Conservation (phyloP, 768 basidiomycete species). For the Daedaleopsis nitida region DNA sequence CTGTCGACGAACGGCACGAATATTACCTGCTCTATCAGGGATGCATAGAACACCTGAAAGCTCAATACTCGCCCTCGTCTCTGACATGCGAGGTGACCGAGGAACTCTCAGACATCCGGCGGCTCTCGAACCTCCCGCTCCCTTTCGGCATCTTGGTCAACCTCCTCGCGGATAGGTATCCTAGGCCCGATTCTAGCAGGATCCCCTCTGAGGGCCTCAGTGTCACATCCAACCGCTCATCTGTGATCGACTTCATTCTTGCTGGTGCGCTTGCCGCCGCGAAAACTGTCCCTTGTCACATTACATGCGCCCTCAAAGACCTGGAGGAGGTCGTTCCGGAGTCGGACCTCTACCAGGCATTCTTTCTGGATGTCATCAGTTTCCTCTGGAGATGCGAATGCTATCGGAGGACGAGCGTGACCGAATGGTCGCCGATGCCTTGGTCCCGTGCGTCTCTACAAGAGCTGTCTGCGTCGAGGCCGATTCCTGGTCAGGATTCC, state of each 20-base stretch:
- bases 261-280: neutral
- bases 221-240: neutral
- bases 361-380: neutral
- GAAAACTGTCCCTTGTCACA: neutral
- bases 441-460: neutral
- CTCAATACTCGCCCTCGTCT: neutral
- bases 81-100: neutral
- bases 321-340: neutral
- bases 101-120: neutral
- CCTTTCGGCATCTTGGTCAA: neutral
- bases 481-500: neutral
- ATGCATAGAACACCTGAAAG: neutral
- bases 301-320: neutral
- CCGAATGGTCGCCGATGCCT: neutral
- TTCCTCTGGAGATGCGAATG: neutral
- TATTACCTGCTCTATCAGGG: neutral
- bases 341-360: neutral
- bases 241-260: neutral
- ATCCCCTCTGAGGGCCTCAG: neutral
- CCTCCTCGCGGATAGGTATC: neutral
- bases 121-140: neutral
- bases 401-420: neutral
- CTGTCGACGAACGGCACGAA: neutral
- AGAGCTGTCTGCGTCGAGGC: neutral
- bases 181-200: neutral